phyloP scores from a whole-genome alignment of 1,284 basidiomycete species.

The Cutaneotrichosporon sp. region DNA sequence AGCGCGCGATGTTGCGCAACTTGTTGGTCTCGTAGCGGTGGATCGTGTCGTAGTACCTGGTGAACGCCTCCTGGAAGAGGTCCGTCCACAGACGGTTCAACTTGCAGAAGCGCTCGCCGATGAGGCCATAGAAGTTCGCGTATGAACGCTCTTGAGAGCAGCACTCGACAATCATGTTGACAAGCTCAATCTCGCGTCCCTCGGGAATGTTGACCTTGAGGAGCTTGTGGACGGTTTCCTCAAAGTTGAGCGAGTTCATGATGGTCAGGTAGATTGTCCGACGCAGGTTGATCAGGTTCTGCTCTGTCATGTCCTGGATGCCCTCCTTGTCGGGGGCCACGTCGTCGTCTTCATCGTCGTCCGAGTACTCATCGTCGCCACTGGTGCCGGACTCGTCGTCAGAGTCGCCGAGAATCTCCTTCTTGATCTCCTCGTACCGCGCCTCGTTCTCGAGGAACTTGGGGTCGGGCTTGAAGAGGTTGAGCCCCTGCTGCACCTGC shows the following conservation, averaged over 20 bases:
- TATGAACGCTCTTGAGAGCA: constrained; percentile 99
- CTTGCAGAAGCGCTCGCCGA: constrained; percentile 95
- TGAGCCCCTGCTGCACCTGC: constrained; percentile 89
- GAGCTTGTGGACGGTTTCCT: constrained; percentile 98
- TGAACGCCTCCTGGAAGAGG: constrained; percentile 82
- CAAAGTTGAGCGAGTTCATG: constrained; percentile 97
- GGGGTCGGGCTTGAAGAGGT: constrained; percentile 94
- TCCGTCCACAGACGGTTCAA: constrained; percentile 93
- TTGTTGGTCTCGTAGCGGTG: constrained; percentile 99
- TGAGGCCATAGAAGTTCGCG: constrained; percentile 91
- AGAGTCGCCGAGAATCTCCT: constrained; percentile 81
- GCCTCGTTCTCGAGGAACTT: constrained; percentile 90
- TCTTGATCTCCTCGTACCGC: constrained; percentile 87
- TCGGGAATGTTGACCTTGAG: constrained; percentile 89
- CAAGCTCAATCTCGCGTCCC: constrained; percentile 93
- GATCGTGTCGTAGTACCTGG: constrained; percentile 91
- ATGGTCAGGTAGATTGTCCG: constrained; percentile 97
- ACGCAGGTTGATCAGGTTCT: constrained; percentile 92
- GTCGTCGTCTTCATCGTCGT: constrained; percentile 64
- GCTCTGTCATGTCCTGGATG: constrained; percentile 93
- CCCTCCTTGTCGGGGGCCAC: constrained; percentile 74
- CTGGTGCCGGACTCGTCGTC: constrained; percentile 64
- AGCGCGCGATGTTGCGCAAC: constrained; percentile 91
- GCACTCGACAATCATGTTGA: constrained; percentile 99
- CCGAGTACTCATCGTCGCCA: constrained; percentile 66